A percentile compares a stretch with the other conserved stretches of the same genome.
Evolutionary conservation across 345 rosid species (phyloP).

Genomic region (Conringia planisiliqua): DNA sequence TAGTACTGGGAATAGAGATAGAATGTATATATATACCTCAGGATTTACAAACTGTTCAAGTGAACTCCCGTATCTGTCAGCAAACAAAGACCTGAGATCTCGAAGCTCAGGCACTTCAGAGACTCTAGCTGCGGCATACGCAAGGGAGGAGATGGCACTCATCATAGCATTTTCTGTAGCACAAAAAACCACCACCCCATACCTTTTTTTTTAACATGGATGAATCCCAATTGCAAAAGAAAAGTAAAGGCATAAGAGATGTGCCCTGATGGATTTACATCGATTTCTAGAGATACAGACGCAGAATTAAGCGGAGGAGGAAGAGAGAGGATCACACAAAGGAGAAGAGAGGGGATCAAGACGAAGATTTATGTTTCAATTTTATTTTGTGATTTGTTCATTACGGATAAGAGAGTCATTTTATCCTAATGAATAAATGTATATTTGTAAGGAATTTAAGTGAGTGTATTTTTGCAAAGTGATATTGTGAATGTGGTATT

Average conservation of each 20-base stretch:
- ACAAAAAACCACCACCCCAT: background rate
- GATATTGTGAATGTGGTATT: no score
- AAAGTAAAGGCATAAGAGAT: background rate
- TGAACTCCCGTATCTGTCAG: constrained; percentile 57
- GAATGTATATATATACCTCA: constrained; percentile 37
- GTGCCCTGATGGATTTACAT: constrained; percentile 37
- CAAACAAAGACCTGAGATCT: constrained; percentile 55
- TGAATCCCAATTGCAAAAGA: background rate
- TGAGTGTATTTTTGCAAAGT: no score
- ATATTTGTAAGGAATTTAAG: no score
- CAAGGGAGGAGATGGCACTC: constrained; percentile 74
- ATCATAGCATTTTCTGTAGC: constrained; percentile 40
- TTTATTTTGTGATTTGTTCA: no score
- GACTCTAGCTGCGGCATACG: constrained; percentile 83
- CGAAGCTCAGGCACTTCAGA: constrained; percentile 80
- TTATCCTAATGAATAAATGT: no score
- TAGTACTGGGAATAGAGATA: no score
- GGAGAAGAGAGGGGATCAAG: no score
- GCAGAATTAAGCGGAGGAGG: no score
- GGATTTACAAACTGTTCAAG: constrained; percentile 46
- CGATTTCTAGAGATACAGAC: constrained; percentile 50
- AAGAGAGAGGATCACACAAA: no score
- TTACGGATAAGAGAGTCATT: no score
- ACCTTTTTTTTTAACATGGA: background rate
- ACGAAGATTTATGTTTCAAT: no score